These are phyloP conservation scores for Cystobasidium slooffiae DNA, from an alignment of 1,284 basidiomycete genomes.

Conservation along the genomic window DNA sequence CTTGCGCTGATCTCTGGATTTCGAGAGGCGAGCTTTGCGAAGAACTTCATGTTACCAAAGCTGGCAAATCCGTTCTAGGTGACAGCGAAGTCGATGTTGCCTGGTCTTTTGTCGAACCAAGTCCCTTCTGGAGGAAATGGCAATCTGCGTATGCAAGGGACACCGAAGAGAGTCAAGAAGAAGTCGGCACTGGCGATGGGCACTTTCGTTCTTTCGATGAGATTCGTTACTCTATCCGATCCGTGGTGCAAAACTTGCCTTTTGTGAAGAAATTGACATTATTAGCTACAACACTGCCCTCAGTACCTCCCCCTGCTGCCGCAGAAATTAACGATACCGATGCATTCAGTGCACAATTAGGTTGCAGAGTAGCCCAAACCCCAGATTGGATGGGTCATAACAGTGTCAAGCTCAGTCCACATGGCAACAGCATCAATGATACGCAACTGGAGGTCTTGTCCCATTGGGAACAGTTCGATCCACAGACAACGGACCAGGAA, in stretches of 20 bases:
- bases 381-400: conserved; percentile 23
- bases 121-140: conserved; percentile 19
- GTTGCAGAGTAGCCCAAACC: conserved; percentile 21
- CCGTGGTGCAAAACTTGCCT: conserved; percentile 38
- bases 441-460: conserved; percentile 41
- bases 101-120: conserved; percentile 32
- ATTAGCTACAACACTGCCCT: conserved; percentile 20
- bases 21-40: conserved; percentile 16
- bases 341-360: neutral
- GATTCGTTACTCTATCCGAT: conserved; percentile 48
- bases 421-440: neutral
- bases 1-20: conserved; percentile 34
- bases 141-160: conserved; percentile 22
- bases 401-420: conserved; percentile 14
- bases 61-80: conserved; percentile 7
- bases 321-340: neutral
- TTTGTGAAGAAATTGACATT: conserved; percentile 31
- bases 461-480: conserved; percentile 45
- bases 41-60: neutral
- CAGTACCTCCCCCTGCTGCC: conserved; percentile 6
- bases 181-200: conserved; percentile 3
- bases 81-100: conserved; percentile 26
- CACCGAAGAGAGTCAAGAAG: conserved; percentile 2
- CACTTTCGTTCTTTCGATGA: conserved; percentile 47
- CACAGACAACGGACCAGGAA: neutral